Conservation (phyloP, 495 filamentous ascomycete species). For the Lichenothelia convexa region DNA sequence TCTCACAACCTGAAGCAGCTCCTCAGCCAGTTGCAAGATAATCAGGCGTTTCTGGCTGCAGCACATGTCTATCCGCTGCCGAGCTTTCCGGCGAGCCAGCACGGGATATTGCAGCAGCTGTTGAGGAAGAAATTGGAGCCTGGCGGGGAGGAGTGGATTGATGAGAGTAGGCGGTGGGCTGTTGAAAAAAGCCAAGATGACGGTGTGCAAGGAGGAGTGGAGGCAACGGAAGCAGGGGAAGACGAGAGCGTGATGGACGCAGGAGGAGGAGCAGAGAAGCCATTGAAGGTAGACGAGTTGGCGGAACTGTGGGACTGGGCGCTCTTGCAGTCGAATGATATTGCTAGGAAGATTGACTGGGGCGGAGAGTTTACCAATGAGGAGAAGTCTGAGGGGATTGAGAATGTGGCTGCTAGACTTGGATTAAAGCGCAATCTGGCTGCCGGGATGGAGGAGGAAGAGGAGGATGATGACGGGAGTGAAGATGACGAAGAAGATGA, state of each 20-base stretch:
- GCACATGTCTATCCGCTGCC: conserved; percentile 49
- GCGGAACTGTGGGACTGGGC: conserved; percentile 16
- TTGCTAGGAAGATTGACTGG: conserved; percentile 11
- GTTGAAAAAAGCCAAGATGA: conserved; percentile 6
- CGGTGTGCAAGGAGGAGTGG: conserved; percentile 2
- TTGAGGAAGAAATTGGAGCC: conserved; percentile 71
- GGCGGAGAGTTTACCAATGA: conserved; percentile 44
- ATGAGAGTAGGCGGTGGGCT: conserved; percentile 30
- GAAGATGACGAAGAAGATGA: conserved; percentile 6
- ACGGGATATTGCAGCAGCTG: conserved; percentile 39
- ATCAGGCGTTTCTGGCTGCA: conserved; percentile 8
- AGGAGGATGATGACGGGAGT: conserved; percentile 12
- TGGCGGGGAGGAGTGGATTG: conserved; percentile 51
- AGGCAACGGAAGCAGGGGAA: conserved; percentile 10
- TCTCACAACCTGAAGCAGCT: conserved; percentile 6
- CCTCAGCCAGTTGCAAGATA: conserved; percentile 3
- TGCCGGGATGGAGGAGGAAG: conserved; percentile 4
- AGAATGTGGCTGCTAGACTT: conserved; percentile 54
- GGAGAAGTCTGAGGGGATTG: conserved; percentile 45
- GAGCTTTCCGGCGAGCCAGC: conserved; percentile 55
- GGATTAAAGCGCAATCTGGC: conserved; percentile 31
- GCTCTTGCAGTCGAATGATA: conserved; percentile 26
- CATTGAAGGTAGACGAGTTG: conserved; percentile 16
- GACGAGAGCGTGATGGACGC: no score
- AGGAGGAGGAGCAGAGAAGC: conserved; percentile 16